These are phyloP conservation scores for Blastocystis sp. DNA, from an alignment of 352 stramenopile species.

Conservation along the genomic window DNA sequence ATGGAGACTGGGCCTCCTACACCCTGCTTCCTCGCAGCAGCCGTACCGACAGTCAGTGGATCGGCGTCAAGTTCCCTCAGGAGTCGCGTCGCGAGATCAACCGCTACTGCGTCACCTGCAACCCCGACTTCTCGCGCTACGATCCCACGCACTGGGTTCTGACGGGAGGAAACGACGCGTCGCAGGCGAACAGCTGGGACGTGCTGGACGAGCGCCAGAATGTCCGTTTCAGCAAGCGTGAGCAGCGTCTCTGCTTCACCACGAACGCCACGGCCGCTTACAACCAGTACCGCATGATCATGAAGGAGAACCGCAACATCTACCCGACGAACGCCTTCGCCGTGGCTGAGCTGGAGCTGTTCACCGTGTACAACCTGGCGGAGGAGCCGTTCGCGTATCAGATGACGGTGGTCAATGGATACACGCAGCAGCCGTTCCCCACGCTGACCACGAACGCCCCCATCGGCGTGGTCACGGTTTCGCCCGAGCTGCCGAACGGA, in stretches of 20 bases:
- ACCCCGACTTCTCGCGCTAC: conserved; percentile 40
- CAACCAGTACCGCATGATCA: conserved; percentile 43
- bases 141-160: conserved; percentile 30
- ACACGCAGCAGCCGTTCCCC: conserved; percentile 18
- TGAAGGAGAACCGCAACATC: conserved; percentile 46
- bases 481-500: not conserved
- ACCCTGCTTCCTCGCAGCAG: not conserved
- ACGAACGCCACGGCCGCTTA: not conserved
- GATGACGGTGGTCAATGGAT: conserved; percentile 6
- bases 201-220: conserved; percentile 33
- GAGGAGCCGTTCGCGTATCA: conserved; percentile 5
- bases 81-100: conserved; percentile 22
- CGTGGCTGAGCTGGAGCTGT: conserved; percentile 45
- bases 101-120: conserved; percentile 40
- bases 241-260: conserved; percentile 45
- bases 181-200: not conserved
- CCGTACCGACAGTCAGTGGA: not conserved
- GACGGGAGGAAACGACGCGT: not conserved
- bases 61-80: conserved; percentile 7
- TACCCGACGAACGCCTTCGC: conserved; percentile 46
- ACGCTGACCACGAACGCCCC: not conserved
- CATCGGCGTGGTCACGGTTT: not conserved
- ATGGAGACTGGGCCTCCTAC: conserved; percentile 43
- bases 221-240: conserved; percentile 43
- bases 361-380: not conserved